These are phyloP conservation scores for Borovskyia barvae DNA, from an alignment of 208 protist species.

Conservation along the genomic window DNA sequence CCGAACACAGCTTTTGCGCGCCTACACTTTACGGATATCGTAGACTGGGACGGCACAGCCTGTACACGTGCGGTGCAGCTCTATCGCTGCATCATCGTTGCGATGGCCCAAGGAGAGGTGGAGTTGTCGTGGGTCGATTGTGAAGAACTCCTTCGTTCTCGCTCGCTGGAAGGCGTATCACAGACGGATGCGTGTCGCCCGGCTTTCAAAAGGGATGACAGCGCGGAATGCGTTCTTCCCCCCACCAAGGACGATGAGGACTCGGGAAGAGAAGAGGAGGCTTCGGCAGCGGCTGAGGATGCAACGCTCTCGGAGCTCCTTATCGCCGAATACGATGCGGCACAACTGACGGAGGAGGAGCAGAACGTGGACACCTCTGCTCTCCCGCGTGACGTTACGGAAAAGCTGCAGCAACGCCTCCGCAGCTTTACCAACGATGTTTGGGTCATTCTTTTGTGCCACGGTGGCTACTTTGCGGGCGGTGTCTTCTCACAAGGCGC, in stretches of 20 bases:
- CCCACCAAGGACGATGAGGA: background rate
- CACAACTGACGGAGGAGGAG: constrained; percentile 47
- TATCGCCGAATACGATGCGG: constrained; percentile 62
- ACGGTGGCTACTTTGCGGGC: constrained; percentile 88
- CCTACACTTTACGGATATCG: constrained; percentile 26
- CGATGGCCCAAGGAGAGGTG: constrained; percentile 25
- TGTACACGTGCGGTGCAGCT: constrained; percentile 64
- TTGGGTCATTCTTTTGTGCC: constrained; percentile 85
- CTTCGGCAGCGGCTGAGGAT: constrained; percentile 14
- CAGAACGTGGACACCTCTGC: constrained; percentile 7
- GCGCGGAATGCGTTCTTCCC: no score
- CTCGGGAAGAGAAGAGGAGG: constrained; percentile 6
- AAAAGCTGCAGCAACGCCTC: constrained; percentile 28
- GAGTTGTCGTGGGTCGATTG: constrained; percentile 20
- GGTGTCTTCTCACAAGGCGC: constrained; percentile 62
- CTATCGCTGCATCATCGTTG: constrained; percentile 61
- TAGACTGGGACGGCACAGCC: constrained; percentile 42
- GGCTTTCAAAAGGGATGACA: no score
- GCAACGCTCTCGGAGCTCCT: constrained; percentile 64
- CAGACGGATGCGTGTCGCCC: background rate
- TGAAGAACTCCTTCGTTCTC: background rate
- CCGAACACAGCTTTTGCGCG: constrained; percentile 37
- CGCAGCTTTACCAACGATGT: constrained; percentile 32
- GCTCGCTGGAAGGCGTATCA: no score
- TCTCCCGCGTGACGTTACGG: constrained; percentile 32